A percentile compares a stretch with the other conserved stretches of the same genome.
These are phyloP conservation scores for Trichoderma breve DNA, from an alignment of 2,329 filamentous ascomycete species.

Conservation along the genomic window DNA sequence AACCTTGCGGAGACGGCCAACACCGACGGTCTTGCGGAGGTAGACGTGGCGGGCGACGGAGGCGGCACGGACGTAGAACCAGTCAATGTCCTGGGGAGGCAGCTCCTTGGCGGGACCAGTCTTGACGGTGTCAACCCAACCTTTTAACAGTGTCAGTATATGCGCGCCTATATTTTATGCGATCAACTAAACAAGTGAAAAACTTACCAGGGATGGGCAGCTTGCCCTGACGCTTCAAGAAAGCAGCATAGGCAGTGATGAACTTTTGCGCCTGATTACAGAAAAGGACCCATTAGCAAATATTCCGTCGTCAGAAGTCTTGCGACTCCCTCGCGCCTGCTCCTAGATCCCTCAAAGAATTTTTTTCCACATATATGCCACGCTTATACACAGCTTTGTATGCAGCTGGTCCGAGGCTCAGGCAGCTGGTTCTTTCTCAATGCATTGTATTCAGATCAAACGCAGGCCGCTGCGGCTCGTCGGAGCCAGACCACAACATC, in stretches of 20 bases:
- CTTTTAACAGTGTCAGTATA: slow-evolving; percentile 42
- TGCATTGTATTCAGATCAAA: not conserved
- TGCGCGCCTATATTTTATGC: not conserved
- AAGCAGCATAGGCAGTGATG: slow-evolving; percentile 80
- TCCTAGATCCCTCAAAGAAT: slow-evolving; percentile 40
- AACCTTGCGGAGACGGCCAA: slow-evolving; percentile 93
- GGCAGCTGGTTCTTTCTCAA: slow-evolving; percentile 1
- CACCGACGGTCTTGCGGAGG: slow-evolving; percentile 98
- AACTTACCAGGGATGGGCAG: slow-evolving; percentile 81
- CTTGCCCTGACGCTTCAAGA: slow-evolving; percentile 93
- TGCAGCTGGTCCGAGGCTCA: slow-evolving; percentile 1
- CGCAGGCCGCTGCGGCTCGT: slow-evolving; percentile 4
- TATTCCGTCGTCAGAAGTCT: slow-evolving; percentile 73
- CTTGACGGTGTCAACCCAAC: slow-evolving; percentile 99
- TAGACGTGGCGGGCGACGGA: slow-evolving; percentile 98
- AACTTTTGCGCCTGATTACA: slow-evolving; percentile 76
- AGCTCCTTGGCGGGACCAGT: slow-evolving; percentile 95
- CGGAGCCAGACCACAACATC: slow-evolving; percentile 6
- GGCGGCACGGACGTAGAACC: slow-evolving; percentile 89
- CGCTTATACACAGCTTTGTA: slow-evolving; percentile 3
- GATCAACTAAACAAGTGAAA: not conserved
- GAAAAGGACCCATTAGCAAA: slow-evolving; percentile 58
- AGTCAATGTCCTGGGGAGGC: slow-evolving; percentile 96
- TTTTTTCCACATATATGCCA: slow-evolving; percentile 20
- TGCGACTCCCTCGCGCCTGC: slow-evolving; percentile 72